Evolutionary conservation across 2,329 filamentous ascomycete genomes (phyloP).

Genomic region (Cryphonectria japonica): DNA sequence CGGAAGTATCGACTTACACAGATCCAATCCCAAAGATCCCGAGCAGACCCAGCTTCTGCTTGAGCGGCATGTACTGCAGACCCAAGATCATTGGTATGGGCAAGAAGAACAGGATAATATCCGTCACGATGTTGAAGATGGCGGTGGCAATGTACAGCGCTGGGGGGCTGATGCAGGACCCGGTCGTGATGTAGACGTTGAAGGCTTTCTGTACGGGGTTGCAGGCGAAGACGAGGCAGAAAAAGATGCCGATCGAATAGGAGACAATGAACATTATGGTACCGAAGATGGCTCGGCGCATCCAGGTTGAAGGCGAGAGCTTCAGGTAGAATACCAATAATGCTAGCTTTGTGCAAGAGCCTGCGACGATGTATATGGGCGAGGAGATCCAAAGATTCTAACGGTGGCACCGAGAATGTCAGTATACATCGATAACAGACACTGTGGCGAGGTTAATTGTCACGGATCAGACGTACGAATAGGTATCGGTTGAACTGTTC

Average conservation of each 20-base stretch:
- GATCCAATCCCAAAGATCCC: conserved; percentile 44
- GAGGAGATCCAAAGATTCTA: conserved; percentile 37
- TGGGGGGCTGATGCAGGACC: conserved; percentile 49
- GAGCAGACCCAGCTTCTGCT: conserved; percentile 51
- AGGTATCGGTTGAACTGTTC: conserved; percentile 35
- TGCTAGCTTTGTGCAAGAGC: conserved; percentile 42
- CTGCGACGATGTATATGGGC: conserved; percentile 41
- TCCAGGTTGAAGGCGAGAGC: conserved; percentile 42
- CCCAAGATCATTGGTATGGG: conserved; percentile 50
- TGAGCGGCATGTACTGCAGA: conserved; percentile 46
- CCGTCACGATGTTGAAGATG: conserved; percentile 50
- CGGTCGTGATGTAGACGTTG: conserved; percentile 38
- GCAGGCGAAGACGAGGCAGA: conserved; percentile 44
- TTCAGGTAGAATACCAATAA: conserved; percentile 45
- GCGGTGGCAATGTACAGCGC: conserved; percentile 54
- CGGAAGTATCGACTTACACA: conserved; percentile 3
- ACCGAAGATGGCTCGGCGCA: conserved; percentile 38
- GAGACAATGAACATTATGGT: conserved; percentile 37
- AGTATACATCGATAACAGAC: background rate
- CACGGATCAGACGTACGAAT: conserved; percentile 27
- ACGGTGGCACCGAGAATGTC: background rate
- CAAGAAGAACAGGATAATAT: conserved; percentile 50
- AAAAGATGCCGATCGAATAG: conserved; percentile 41
- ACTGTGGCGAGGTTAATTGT: background rate
- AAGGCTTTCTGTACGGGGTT: conserved; percentile 40